Evolutionary conservation across 2,329 filamentous ascomycete genomes (phyloP).

Genomic region (Talaromyces amestolkiae): DNA sequence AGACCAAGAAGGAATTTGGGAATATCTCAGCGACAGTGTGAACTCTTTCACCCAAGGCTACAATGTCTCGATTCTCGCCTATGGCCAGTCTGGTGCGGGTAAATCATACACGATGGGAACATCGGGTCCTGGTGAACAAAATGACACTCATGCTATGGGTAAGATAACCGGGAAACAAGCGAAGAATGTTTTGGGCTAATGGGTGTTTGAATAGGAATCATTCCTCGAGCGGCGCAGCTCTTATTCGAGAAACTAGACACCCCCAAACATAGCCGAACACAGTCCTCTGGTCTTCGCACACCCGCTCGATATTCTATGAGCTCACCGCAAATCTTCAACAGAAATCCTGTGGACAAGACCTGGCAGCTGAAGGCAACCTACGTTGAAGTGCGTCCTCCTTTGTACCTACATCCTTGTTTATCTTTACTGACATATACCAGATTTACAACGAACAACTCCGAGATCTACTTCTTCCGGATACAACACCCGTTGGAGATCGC

Average conservation of each 20-base stretch:
- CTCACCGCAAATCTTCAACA: slow-evolving; percentile 49
- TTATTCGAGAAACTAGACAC: slow-evolving; percentile 85
- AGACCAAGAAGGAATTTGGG: slow-evolving; percentile 86
- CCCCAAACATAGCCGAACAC: slow-evolving; percentile 56
- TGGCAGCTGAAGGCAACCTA: slow-evolving; percentile 95
- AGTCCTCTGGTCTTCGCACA: slow-evolving; percentile 74
- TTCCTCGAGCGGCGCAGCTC: slow-evolving; percentile 80
- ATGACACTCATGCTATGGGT: slow-evolving; percentile 73
- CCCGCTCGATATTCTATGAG: slow-evolving; percentile 73
- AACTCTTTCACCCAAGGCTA: slow-evolving; percentile 90
- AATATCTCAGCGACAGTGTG: slow-evolving; percentile 88
- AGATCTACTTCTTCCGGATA: slow-evolving; percentile 80
- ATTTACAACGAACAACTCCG: slow-evolving; percentile 97
- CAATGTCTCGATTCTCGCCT: slow-evolving; percentile 96
- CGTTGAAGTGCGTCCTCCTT: slow-evolving; percentile 59
- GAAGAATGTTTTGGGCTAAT: neutral
- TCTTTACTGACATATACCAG: slow-evolving; percentile 43
- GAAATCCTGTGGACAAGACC: slow-evolving; percentile 60
- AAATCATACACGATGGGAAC: slow-evolving; percentile 99
- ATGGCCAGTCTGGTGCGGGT: slow-evolving; percentile 94
- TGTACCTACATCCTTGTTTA: neutral
- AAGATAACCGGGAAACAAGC: slow-evolving; percentile 38
- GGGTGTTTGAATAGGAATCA: slow-evolving; percentile 66
- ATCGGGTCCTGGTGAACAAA: slow-evolving; percentile 76
- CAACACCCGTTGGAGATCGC: slow-evolving; percentile 67